Evolutionary conservation across 78 protist species (phyloP), one percentile per base, ranked within the genome.

Genomic region (Dictyostelium brefeldianum): DNA sequence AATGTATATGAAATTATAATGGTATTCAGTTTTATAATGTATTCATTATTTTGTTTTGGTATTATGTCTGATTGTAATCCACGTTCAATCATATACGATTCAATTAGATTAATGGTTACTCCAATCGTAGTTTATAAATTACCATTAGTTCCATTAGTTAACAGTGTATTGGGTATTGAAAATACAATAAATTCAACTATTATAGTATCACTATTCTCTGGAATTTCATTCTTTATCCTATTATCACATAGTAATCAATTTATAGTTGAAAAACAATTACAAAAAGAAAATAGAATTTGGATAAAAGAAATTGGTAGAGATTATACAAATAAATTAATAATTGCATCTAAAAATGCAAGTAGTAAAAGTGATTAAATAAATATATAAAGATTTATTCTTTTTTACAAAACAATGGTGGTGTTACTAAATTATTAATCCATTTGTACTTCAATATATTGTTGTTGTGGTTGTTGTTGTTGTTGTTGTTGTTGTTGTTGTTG

Each of bases 261-360:
- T 36, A 69, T 36, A 15, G 8, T 36, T 14, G 77, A 69, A 31
- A 69, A 36, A 18, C 18, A 29, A 4, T 18, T 6, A 14, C 25
- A 69, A 69, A 69, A 36, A 69, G n/a, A 69, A 36, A 69, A 69
- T 29, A 69, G 77, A 69, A n/a, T 69, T 31, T 36, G 77, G 77
- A 69, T 69, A 69, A 69, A 69, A 69, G 77, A 69, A 5, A 36
- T 36, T 69, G 77, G 77, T 69, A 69, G 77, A 36, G 53, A 69
- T 6, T 69, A 18, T 36, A 69, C 77, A 62, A 62, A 62, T 25
- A 62, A 62, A 62, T 25, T 62, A 25, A 62, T 36, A 36, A 36
- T 36, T 36, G 43, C 43, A 36, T 3, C 43, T 36, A 36, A 36
- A 36, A 36, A 36, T 36, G 2, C 43, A 36, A 36, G 43, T 36